These are phyloP conservation scores for Aphanomyces invadans DNA, from an alignment of 352 stramenopile genomes.

Conservation along the genomic window DNA sequence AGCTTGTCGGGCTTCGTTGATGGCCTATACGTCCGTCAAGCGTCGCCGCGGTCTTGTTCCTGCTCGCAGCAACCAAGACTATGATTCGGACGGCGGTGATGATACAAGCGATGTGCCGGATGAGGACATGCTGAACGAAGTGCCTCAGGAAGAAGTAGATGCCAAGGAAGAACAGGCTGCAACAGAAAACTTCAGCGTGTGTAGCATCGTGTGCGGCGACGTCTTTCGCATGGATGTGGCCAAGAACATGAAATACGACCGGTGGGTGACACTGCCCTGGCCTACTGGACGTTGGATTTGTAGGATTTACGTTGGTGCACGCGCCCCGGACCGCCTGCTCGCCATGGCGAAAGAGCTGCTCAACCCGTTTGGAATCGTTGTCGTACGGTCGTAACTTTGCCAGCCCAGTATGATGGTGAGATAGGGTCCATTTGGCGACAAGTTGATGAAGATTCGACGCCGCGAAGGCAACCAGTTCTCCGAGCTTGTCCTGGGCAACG, in stretches of 20 bases:
- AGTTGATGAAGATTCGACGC: constrained; percentile 18
- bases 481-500: constrained; percentile 4
- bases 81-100: background rate
- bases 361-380: constrained; percentile 20
- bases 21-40: background rate
- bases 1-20: background rate
- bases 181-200: constrained; percentile 1
- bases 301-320: constrained; percentile 26
- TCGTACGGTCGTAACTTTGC: background rate
- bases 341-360: constrained; percentile 8
- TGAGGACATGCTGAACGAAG: background rate
- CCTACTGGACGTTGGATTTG: background rate
- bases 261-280: background rate
- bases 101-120: background rate
- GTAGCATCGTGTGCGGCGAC: background rate
- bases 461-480: constrained; percentile 11
- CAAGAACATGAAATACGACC: constrained; percentile 25
- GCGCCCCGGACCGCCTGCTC: constrained; percentile 16
- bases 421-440: constrained; percentile 16
- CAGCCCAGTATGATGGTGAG: background rate
- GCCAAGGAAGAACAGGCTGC: background rate
- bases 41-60: background rate
- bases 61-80: background rate
- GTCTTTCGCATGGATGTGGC: constrained; percentile 8
- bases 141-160: background rate